Conservation (phyloP, 2,329 filamentous ascomycete species). For the Gaeumannomyces sp. region DNA sequence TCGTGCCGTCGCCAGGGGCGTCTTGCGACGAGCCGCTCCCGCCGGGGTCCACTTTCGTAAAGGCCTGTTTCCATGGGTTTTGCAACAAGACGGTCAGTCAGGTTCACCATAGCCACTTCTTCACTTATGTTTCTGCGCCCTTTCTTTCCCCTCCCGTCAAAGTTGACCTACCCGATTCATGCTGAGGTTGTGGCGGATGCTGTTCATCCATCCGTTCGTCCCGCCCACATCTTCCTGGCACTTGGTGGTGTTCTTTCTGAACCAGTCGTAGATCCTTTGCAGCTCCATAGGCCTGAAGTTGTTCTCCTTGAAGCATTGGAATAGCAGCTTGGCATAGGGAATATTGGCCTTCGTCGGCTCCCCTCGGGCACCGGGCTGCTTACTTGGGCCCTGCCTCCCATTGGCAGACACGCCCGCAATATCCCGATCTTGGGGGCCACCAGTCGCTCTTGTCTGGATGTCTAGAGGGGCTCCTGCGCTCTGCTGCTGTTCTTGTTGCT, state of each 20-base stretch:
- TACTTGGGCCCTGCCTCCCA: background rate
- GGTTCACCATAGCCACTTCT: no score
- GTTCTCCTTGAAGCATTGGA: constrained; percentile 63
- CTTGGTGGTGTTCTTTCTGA: constrained; percentile 74
- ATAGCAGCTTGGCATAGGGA: constrained; percentile 80
- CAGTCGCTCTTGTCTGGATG: no score
- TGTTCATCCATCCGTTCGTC: constrained; percentile 84
- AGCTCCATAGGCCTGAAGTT: constrained; percentile 67
- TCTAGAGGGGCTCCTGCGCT: background rate
- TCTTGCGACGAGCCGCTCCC: background rate
- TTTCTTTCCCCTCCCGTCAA: no score
- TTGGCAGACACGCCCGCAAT: background rate
- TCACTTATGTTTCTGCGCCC: no score
- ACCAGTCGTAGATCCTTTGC: constrained; percentile 88
- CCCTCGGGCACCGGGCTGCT: background rate
- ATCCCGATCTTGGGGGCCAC: no score
- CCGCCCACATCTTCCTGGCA: constrained; percentile 29
- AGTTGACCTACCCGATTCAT: constrained; percentile 71
- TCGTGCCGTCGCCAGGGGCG: background rate
- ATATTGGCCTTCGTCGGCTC: constrained; percentile 34
- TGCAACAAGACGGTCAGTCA: no score
- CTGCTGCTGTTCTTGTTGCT: constrained; percentile 2
- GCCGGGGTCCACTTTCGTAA: background rate
- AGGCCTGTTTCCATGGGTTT: background rate
- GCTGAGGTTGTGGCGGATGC: constrained; percentile 88